Percentiles rank a stretch among this genome's conserved stretches.
These are phyloP conservation scores for Porcisia deanei DNA, from an alignment of 208 protist species.

Conservation along the genomic window DNA sequence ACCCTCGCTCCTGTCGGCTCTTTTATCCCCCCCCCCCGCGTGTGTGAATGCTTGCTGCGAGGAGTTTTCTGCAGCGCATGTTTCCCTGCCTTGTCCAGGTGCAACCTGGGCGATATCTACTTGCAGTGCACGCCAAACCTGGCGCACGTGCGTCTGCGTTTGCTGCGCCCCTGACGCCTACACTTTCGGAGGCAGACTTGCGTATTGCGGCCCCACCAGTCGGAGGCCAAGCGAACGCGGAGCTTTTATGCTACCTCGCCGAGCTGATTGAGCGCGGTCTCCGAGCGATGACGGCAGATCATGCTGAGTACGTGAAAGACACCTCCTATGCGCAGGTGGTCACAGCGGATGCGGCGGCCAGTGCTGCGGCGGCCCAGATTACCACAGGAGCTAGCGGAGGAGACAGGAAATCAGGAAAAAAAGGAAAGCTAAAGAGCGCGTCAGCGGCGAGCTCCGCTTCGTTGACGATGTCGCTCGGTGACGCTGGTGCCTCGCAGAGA, in stretches of 20 bases:
- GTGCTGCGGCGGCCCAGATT: background rate
- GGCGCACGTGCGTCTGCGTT: slow-evolving; percentile 56
- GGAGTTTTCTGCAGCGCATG: slow-evolving; percentile 29
- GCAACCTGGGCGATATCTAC: slow-evolving; percentile 43
- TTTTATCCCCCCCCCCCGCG: no score
- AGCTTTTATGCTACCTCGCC: slow-evolving; percentile 71
- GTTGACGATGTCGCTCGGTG: background rate
- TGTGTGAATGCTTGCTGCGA: background rate
- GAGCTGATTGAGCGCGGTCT: slow-evolving; percentile 44
- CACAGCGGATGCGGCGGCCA: slow-evolving; percentile 3
- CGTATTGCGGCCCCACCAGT: slow-evolving; percentile 73
- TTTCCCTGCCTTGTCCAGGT: slow-evolving; percentile 53
- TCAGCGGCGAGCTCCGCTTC: background rate
- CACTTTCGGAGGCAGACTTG: slow-evolving; percentile 47
- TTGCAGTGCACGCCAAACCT: slow-evolving; percentile 77
- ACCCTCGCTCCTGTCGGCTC: background rate
- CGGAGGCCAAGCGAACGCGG: slow-evolving; percentile 79
- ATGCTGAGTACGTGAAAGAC: slow-evolving; percentile 20
- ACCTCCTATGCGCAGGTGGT: slow-evolving; percentile 30
- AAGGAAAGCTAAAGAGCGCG: slow-evolving; percentile 19
- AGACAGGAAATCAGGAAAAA: slow-evolving; percentile 23
- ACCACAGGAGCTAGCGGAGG: background rate
- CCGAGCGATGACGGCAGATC: slow-evolving; percentile 17
- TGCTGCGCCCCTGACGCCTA: slow-evolving; percentile 24
- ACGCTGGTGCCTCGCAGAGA: background rate